Percentiles rank a stretch among this genome's conserved stretches.
Evolutionary conservation across 441 rosid species (phyloP).

Genomic region (Gossypium lobatum): DNA sequence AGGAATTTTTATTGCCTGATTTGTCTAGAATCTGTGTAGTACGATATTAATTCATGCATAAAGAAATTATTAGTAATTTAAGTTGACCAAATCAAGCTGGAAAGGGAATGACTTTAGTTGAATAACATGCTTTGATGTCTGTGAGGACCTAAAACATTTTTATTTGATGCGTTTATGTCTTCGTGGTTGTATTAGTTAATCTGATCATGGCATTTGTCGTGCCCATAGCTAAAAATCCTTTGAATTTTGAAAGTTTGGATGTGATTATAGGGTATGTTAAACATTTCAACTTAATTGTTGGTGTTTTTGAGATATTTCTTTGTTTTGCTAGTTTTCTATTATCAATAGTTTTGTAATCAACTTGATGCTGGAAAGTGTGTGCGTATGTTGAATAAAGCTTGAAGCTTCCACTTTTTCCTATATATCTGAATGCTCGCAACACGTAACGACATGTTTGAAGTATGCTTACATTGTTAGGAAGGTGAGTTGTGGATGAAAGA

Average conservation of each 20-base stretch:
- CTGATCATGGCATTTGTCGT: background rate
- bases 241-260: slow-evolving; percentile 7
- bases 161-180: background rate
- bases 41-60: background rate
- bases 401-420: background rate
- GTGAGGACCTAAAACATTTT: background rate
- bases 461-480: background rate
- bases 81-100: background rate
- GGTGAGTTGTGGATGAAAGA: background rate
- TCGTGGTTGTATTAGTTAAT: slow-evolving; percentile 7
- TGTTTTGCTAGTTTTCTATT: background rate
- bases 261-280: background rate
- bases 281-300: background rate
- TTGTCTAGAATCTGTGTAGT: background rate
- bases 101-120: background rate
- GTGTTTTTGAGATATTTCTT: background rate
- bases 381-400: background rate
- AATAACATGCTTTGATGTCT: background rate
- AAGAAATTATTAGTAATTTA: background rate
- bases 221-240: background rate
- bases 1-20: background rate
- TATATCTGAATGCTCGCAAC: background rate
- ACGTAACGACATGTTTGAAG: background rate
- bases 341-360: background rate
- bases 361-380: background rate